Conservation (phyloP, 2,329 filamentous ascomycete genomes). For the Pseudopyrenochaeta lycopersici region DNA sequence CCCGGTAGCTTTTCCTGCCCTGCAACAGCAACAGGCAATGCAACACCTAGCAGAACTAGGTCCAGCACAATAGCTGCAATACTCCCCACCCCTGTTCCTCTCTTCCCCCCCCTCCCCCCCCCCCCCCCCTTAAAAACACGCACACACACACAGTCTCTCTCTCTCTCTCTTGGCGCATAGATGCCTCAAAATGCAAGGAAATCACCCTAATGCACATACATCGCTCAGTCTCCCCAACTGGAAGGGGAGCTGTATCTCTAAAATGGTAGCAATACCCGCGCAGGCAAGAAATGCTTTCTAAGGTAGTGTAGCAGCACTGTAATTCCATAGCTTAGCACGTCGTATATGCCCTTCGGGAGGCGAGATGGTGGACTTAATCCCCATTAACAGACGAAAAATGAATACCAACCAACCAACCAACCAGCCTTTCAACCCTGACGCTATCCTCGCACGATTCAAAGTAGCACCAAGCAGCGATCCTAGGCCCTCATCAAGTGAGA, state of each 20-base stretch:
- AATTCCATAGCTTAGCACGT: constrained; percentile 8
- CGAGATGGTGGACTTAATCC: constrained; percentile 6
- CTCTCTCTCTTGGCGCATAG: constrained; percentile 4
- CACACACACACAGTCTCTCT: neutral
- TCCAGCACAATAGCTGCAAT: constrained; percentile 1
- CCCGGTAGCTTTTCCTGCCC: neutral
- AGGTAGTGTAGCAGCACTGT: constrained; percentile 4
- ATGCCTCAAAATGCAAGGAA: constrained; percentile 4
- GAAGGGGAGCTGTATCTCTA: constrained; percentile 4
- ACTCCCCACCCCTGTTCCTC: neutral
- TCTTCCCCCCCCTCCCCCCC: neutral
- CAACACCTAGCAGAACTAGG: constrained; percentile 2
- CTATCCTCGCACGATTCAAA: too few species aligned
- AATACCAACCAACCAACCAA: constrained; percentile 10
- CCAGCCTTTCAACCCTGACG: neutral
- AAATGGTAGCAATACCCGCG: constrained; percentile 6
- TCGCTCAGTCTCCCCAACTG: neutral
- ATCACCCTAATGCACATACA: constrained; percentile 3
- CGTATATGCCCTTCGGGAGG: constrained; percentile 7
- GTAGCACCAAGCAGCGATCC: too few species aligned
- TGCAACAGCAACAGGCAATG: constrained; percentile 1
- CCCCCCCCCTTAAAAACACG: neutral
- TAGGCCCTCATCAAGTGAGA: too few species aligned
- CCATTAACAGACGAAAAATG: constrained; percentile 6
- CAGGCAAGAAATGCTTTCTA: constrained; percentile 8